Evolutionary conservation across 2,329 filamentous ascomycete species (phyloP), one percentile per base, ranked within the genome.

Genomic region (Blastomyces emzantsi): DNA sequence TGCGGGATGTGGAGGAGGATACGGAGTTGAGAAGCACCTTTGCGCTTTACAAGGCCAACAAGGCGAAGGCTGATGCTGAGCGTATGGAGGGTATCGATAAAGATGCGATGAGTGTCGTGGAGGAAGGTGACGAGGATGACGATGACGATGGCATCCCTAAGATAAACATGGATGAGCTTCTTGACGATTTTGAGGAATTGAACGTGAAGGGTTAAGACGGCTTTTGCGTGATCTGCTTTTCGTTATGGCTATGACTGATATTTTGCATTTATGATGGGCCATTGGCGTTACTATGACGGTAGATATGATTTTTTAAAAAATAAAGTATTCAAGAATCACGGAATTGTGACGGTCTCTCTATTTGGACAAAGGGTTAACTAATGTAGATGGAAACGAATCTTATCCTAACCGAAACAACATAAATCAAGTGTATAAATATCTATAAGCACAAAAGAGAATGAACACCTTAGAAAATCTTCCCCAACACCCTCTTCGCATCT

Each of bases 1-100:
- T 99, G 81, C 88, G 89, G 56, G 94, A 99, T 75, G 90, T 99
- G 13, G 95, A 99, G 78, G 92, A 97, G 74, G 94, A 99, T 74
- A 84, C 89, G 61, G 94, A 99, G 72, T 82, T 97, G 69, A 83
- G 94, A 63, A 84, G 87, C 54, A 92, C 91, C 0, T 80, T 99
- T 73, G 90, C 90, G 56, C 75, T 99, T 70, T 99, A 96, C 80
- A 96, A 93, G 73, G 78, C 78, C 45, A 77, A 82, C 80, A 83
- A 77, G 81, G 80, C 83, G 80, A 72, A 80, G 69, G 61, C 36
- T 78, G 74, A 74, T 77, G 62, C 74, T 56, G 73, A 76, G 59
- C 77, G 79, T 71, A 78, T 79, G 72, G 82, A 85, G 43, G 75
- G 73, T 54, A 69, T 76, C 49, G 77, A 79, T 63, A 69, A 66